Conservation (phyloP, 2,329 filamentous ascomycete genomes). For the Albifimbria verrucaria region DNA sequence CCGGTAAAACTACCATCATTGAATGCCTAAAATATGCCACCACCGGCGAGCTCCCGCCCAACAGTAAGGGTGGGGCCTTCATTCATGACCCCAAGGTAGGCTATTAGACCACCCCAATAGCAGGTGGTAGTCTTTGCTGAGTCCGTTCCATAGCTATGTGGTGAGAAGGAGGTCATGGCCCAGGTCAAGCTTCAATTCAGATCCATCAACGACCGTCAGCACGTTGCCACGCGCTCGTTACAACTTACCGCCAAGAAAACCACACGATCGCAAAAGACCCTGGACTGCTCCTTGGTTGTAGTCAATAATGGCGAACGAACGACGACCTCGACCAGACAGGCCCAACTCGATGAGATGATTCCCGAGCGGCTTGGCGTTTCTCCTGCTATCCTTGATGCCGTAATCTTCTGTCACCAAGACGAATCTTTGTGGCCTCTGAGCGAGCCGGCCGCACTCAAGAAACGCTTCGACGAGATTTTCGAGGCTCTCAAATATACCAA, state of each 20-base stretch:
- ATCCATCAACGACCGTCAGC: conserved; percentile 71
- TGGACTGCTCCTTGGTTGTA: conserved; percentile 77
- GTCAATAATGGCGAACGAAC: conserved; percentile 76
- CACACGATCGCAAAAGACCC: conserved; percentile 71
- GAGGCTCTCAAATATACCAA: conserved; percentile 97
- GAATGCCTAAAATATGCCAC: conserved; percentile 98
- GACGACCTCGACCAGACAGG: conserved; percentile 74
- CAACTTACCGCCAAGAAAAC: conserved; percentile 85
- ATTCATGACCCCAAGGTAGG: conserved; percentile 90
- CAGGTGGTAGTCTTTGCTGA: conserved; percentile 5
- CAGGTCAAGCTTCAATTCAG: conserved; percentile 89
- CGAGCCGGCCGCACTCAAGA: conserved; percentile 80
- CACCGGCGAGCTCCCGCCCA: conserved; percentile 87
- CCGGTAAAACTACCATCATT: conserved; percentile 98
- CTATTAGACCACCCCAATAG: background rate
- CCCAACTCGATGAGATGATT: conserved; percentile 79
- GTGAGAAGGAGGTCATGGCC: conserved; percentile 84
- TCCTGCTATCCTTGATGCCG: conserved; percentile 82
- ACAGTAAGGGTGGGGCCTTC: conserved; percentile 86
- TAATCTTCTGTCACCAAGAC: conserved; percentile 98
- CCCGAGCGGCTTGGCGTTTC: conserved; percentile 87
- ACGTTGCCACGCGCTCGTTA: conserved; percentile 80
- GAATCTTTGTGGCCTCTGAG: conserved; percentile 97
- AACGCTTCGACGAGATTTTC: conserved; percentile 96
- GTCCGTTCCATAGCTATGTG: conserved; percentile 55